Base-by-base conservation (phyloP, 1,284 basidiomycete genomes). In the Phellopilus nigrolimitatus region DNA sequence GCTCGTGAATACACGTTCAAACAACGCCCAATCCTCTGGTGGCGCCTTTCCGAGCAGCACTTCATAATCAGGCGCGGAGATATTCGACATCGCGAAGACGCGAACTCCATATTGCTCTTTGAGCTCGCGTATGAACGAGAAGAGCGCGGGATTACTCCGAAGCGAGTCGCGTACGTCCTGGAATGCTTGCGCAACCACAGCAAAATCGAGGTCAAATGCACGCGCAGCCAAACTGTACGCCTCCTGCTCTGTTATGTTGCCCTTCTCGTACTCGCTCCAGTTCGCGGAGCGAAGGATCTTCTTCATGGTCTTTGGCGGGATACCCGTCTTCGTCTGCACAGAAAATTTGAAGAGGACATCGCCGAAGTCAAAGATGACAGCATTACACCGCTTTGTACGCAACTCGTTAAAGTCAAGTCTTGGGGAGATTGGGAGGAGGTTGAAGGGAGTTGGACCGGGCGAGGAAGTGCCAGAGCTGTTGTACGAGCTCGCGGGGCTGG, bases 291-390 rank as follows among this genome's bases (percentile, higher is more conserved):
- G 65, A 39, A 79, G 66, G 52, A 80, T 76, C 33, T 61, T 62
- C 33, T 68, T 71, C 21, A 80, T 67, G 0, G 62, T 68, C 40
- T 65, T 68, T 1, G 75, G 64, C 3, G 76, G 68, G 47, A 80
- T 72, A 47, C 63, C 63, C 2, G 75, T 76, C 49, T 68, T 70
- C 0, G 76, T 77, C 13, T 70, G 58, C 2, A 76, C 59, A 3
- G 76, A 78, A 78, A 78, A 81, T 30, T 68, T 69, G 62, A 81
- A 80, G 36, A 80, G 68, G 28, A 80, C 78, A 57, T 80, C 79
- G 25, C 78, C 77, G 24, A 81, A 62, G 62, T 53, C 51, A 19
- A 53, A 53, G 46, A 53, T 53, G 30, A 53, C 38, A 22, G 24
- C 38, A 15, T 40, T 30, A 34, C 51, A 53, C 24, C 51, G 51